Evolutionary conservation across 805 yeast species (phyloP), one percentile per base, ranked within the genome.

Genomic region (Cephaloascus albidus): DNA sequence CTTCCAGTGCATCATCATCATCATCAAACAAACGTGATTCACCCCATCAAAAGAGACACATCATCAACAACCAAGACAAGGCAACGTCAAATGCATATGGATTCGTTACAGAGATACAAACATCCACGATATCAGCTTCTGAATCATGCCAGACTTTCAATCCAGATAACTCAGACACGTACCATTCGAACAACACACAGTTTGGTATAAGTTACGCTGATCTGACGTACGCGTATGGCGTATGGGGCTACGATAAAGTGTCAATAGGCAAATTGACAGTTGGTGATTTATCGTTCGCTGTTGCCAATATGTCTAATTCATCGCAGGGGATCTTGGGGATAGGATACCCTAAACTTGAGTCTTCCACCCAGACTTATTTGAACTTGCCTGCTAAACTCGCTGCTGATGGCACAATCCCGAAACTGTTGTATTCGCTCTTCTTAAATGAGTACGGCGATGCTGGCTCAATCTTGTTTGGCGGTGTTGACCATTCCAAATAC

Each of bases 361-460:
- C 28, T 23, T 23, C 28, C 10, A 12, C 6, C 12, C 28, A 23
- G 28, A 23, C 28, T 23, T 66, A 66, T 47, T 63, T 61, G 47
- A 66, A 66, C 49, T 52, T 65, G 31, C 71, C 71, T 10, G 33
- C 55, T 20, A 61, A 56, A 39, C 50, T 66, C 45, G 52, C 44
- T 37, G 47, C 40, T 38, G 50, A 52, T 39, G 71, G 71, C 3
- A 39, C 50, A 18, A 66, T 64, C 40, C 36, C 52, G 35, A 62
- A 57, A 43, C 49, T 44, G 27, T 57, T 58, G 20, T 66, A 60
- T 50, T 61, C 68, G n/a, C 47, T 66, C 18, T 65, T 57, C 44
- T 54, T 66, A 44, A 31, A 31, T 31, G 8, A 8, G 8, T 5
- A 31, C n/a, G 33, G 16, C 15, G 8, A 14, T 8, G 8, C 8